Evolutionary conservation across 2,329 filamentous ascomycete species (phyloP), one percentile per base, ranked within the genome.

Genomic region (Colletotrichum acutatum): DNA sequence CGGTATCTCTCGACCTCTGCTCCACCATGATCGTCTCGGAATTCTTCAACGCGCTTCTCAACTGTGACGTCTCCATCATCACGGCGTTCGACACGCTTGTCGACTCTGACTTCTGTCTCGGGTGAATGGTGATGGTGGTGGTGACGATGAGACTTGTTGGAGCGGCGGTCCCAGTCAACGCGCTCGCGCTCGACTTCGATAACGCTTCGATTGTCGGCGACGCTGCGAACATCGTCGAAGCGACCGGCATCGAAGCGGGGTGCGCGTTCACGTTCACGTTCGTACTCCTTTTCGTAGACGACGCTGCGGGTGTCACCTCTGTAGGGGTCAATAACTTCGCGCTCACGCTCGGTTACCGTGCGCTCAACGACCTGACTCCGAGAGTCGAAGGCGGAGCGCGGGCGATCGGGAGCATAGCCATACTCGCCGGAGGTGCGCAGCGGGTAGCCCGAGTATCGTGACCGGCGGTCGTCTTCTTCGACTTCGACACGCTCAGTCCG

Each of bases 1-100:
- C 87, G 87, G 77, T 90, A 90, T 78, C 86, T 86, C 78, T 92
- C 90, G 54, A 91, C 77, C 22, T 91, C 88, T 68, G 83, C 84
- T 57, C 84, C 84, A 26, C 66, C 66, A n/a, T 80, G 76, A 28
- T 88, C 86, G 57, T 87, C 86, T 32, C 84, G 81, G 60, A 84
- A 85, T 75, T 89, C 87, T 67, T 89, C 83, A 19, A 83, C 83
- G 65, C 87, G 87, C 76, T 87, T 87, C 76, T 91, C 88, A 74
- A 90, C 80, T 66, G 87, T 86, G 46, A 90, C 76, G 28, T 91
- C 89, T 64, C 86, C 86, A 30, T 87, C 86, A 46, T 85, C 84
- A 22, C 82, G 81, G 68, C 81, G 82, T 67, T 83, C 80, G 54
- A 86, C 71, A 12, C 84, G 82, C 71, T 82, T 84, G 70, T 86